phyloP scores from a whole-genome alignment of 768 basidiomycete species.

The Calvatia gigantea region DNA sequence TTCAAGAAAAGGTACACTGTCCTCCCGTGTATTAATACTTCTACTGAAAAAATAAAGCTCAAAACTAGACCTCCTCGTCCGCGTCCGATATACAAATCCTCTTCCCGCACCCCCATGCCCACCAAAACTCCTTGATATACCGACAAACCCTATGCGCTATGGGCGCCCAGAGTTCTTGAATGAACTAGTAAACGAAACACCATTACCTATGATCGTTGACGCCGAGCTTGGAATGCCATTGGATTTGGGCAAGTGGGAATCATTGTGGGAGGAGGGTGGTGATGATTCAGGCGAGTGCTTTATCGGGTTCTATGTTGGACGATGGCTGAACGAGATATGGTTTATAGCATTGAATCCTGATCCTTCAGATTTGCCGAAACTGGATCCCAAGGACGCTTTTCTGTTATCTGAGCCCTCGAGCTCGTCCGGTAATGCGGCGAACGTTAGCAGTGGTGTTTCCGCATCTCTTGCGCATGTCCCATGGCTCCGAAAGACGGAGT shows the following conservation, averaged over 20 bases:
- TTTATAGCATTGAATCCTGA: constrained; percentile 60
- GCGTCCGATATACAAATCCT: constrained; percentile 92
- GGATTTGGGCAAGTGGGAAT: constrained; percentile 80
- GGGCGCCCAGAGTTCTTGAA: constrained; percentile 83
- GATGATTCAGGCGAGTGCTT: constrained; percentile 53
- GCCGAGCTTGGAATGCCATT: constrained; percentile 97
- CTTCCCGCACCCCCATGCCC: constrained; percentile 96
- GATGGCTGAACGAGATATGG: too few relatives aligned
- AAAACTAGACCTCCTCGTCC: constrained; percentile 89
- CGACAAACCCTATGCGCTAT: constrained; percentile 87
- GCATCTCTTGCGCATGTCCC: constrained; percentile 66
- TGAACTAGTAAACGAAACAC: constrained; percentile 73
- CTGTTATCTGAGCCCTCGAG: constrained; percentile 67
- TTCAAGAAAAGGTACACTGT: constrained; percentile 49
- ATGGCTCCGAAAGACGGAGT: constrained; percentile 93
- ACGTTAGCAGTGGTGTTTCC: constrained; percentile 34
- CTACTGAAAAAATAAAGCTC: constrained; percentile 23
- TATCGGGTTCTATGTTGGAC: background rate
- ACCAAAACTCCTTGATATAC: constrained; percentile 88
- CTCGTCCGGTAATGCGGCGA: constrained; percentile 40
- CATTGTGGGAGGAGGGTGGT: constrained; percentile 78
- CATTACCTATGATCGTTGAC: constrained; percentile 94
- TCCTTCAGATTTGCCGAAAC: constrained; percentile 46
- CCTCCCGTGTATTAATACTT: constrained; percentile 7
- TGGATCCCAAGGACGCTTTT: constrained; percentile 76